These are phyloP conservation scores for Mortierella hygrophila DNA, from an alignment of 192 early-diverging fungal genomes.

Conservation along the genomic window DNA sequence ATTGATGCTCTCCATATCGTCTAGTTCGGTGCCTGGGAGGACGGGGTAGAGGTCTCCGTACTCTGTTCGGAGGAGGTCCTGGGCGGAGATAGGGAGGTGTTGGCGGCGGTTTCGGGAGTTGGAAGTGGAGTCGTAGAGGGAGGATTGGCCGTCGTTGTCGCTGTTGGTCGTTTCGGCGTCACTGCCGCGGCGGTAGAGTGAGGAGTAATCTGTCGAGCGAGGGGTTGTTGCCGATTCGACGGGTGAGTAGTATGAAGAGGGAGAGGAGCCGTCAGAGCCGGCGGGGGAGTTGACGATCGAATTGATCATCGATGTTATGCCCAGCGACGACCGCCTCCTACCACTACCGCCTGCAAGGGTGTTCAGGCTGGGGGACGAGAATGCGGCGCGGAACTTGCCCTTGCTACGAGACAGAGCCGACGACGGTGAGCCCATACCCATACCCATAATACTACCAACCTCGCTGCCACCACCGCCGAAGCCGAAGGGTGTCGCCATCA, in stretches of 20 bases:
- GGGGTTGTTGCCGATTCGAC: constrained; percentile 12
- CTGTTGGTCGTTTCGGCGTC: background rate
- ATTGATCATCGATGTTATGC: constrained; percentile 31
- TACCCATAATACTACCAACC: background rate
- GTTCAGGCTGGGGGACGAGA: constrained; percentile 36
- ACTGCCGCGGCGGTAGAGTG: background rate
- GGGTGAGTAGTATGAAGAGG: background rate
- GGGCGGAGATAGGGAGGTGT: constrained; percentile 11
- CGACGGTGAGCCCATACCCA: constrained; percentile 1
- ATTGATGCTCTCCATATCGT: background rate
- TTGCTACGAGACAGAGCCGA: background rate
- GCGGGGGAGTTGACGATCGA: constrained; percentile 14
- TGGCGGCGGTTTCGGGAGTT: background rate
- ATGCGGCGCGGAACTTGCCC: constrained; percentile 27
- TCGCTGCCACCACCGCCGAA: background rate
- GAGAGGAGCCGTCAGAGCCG: background rate
- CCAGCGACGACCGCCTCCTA: constrained; percentile 33
- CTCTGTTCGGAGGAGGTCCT: constrained; percentile 33
- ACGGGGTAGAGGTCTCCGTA: constrained; percentile 28
- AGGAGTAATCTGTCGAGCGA: background rate
- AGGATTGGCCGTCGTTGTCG: background rate
- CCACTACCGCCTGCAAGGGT: background rate
- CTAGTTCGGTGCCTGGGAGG: background rate
- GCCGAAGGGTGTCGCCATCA: background rate
- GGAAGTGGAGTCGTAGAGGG: background rate